Conservation (phyloP, 345 rosid genomes). For the Citrus glauca region DNA sequence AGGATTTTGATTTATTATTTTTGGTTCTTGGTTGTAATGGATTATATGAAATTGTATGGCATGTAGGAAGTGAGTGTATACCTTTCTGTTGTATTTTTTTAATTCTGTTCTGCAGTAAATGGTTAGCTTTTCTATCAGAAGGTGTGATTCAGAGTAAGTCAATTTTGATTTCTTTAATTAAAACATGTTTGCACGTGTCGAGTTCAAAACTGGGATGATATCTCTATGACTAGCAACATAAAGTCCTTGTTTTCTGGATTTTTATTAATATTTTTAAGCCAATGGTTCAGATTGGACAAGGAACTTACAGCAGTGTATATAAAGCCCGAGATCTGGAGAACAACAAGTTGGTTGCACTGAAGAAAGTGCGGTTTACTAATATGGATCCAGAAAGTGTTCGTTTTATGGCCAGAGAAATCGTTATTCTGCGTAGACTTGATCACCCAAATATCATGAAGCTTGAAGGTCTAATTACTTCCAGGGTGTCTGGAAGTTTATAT, state of each 20-base stretch:
- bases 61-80: no score
- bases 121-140: background rate
- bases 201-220: background rate
- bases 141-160: background rate
- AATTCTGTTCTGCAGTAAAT: background rate
- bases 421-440: constrained; percentile 48
- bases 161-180: background rate
- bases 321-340: constrained; percentile 56
- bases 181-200: background rate
- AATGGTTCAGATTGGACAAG: constrained; percentile 55
- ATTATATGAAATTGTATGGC: background rate
- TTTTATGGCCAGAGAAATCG: constrained; percentile 66
- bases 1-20: background rate
- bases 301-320: constrained; percentile 64
- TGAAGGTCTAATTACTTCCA: constrained; percentile 54
- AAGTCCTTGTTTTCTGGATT: background rate
- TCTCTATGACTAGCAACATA: background rate
- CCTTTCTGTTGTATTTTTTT: background rate
- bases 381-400: constrained; percentile 71
- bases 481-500: constrained; percentile 47
- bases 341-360: constrained; percentile 50
- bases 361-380: constrained; percentile 60
- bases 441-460: constrained; percentile 66
- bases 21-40: background rate
- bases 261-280: background rate